A percentile compares a stretch with the other conserved stretches of the same genome.
These are phyloP conservation scores for Magnusiomyces suaveolens DNA, from an alignment of 1,139 yeast species.

Conservation along the genomic window DNA sequence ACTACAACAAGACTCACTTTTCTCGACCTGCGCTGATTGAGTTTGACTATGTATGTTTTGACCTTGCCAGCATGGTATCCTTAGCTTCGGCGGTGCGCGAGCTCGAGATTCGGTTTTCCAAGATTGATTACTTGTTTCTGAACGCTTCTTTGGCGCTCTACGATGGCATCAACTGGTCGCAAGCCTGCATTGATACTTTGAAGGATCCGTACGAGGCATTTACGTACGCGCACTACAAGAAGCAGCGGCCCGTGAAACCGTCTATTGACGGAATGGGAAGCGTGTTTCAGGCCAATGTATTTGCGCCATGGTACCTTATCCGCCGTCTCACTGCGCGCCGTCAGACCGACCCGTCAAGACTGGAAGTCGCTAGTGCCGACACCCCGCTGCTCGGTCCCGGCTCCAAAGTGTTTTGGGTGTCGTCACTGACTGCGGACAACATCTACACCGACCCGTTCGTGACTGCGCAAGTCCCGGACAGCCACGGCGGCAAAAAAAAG, in stretches of 20 bases:
- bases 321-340: slow-evolving; percentile 9
- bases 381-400: slow-evolving; percentile 42
- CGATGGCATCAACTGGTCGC: slow-evolving; percentile 75
- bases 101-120: slow-evolving; percentile 48
- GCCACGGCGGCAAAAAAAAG: not conserved
- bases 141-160: slow-evolving; percentile 89
- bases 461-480: not conserved
- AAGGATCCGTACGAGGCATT: slow-evolving; percentile 64
- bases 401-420: slow-evolving; percentile 73
- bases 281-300: slow-evolving; percentile 89
- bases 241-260: slow-evolving; percentile 65
- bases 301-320: slow-evolving; percentile 77
- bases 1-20: slow-evolving; percentile 32
- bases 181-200: slow-evolving; percentile 58
- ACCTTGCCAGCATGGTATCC: slow-evolving; percentile 86
- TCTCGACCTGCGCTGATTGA: slow-evolving; percentile 46
- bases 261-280: slow-evolving; percentile 70
- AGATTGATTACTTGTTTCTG: slow-evolving; percentile 67
- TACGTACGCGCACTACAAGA: slow-evolving; percentile 64
- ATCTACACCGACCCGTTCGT: slow-evolving; percentile 25
- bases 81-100: slow-evolving; percentile 67
- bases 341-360: not conserved
- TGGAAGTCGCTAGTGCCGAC: slow-evolving; percentile 38
- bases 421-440: slow-evolving; percentile 70
- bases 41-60: slow-evolving; percentile 78